phyloP scores from a whole-genome alignment of 441 rosid genomes.

The Mallotus japonicus region DNA sequence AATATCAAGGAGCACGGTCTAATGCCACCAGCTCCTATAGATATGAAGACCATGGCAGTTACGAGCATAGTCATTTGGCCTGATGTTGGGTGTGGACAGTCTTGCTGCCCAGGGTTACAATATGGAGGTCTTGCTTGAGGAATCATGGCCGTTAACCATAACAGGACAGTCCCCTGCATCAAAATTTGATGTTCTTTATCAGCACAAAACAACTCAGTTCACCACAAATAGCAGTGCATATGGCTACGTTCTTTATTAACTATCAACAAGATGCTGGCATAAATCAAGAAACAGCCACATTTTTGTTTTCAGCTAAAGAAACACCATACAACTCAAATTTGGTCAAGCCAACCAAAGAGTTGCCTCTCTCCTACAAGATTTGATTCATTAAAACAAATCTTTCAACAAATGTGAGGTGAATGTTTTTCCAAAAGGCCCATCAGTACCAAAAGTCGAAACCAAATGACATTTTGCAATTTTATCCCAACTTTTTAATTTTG shows the following conservation, averaged over 20 bases:
- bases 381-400: too few relatives aligned
- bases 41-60: constrained; percentile 60
- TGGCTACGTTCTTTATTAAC: neutral
- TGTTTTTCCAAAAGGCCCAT: too few relatives aligned
- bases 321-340: neutral
- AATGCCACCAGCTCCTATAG: constrained; percentile 87
- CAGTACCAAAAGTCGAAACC: too few relatives aligned
- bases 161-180: constrained; percentile 57
- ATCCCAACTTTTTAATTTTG: too few relatives aligned
- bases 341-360: too few relatives aligned
- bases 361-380: too few relatives aligned
- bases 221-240: neutral
- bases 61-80: constrained; percentile 52
- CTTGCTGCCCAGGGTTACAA: constrained; percentile 34
- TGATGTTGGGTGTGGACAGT: constrained; percentile 44
- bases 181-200: constrained; percentile 6
- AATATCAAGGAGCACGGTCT: constrained; percentile 92
- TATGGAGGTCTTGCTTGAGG: constrained; percentile 57
- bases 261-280: neutral
- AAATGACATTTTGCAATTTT: too few relatives aligned
- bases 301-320: neutral
- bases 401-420: too few relatives aligned
- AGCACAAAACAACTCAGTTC: neutral
- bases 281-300: neutral
- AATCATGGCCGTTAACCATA: constrained; percentile 80